Conservation (phyloP, 352 stramenopile genomes). For the Thalassiosira livingstoniorum region DNA sequence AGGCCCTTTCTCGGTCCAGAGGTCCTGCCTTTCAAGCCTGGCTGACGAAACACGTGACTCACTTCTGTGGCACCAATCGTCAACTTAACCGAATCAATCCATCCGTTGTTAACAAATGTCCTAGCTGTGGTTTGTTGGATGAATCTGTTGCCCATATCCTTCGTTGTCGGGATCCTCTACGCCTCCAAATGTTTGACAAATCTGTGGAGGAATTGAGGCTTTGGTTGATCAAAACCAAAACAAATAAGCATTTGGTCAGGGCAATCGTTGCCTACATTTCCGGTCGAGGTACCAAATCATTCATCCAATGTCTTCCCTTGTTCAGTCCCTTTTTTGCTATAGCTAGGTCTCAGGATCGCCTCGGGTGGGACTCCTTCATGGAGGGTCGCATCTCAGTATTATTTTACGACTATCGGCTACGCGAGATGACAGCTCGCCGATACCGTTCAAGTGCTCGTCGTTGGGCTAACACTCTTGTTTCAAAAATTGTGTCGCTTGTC, state of each 20-base stretch:
- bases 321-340: background rate
- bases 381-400: background rate
- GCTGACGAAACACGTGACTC: no score
- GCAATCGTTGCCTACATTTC: no score
- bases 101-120: background rate
- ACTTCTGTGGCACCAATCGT: conserved; percentile 1
- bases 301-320: background rate
- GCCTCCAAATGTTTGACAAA: no score
- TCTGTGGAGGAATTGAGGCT: no score
- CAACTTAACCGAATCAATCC: background rate
- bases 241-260: no score
- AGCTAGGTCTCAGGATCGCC: background rate
- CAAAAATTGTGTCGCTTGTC: background rate
- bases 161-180: background rate
- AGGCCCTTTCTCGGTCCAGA: background rate
- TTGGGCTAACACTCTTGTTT: no score
- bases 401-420: no score
- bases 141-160: background rate
- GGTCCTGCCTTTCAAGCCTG: background rate
- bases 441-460: no score
- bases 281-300: background rate
- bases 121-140: background rate
- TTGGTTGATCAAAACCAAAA: no score
- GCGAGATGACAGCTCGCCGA: no score
- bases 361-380: background rate